phyloP scores from a whole-genome alignment of 202 grass and related monocot genomes.

The Musa balbisiana region DNA sequence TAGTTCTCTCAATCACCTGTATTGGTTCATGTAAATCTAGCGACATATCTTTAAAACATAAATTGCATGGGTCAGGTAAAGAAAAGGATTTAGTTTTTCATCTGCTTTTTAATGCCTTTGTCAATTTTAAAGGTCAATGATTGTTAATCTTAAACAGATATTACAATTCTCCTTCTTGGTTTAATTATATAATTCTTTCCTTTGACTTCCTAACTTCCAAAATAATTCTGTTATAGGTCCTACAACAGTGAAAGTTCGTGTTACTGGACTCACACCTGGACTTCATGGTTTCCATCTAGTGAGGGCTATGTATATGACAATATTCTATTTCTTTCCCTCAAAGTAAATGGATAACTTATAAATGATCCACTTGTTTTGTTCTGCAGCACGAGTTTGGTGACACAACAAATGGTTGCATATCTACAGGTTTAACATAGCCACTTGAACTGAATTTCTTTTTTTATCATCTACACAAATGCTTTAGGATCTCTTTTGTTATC shows the following conservation, averaged over 20 bases:
- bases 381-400: conserved; percentile 91
- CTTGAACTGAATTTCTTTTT: background rate
- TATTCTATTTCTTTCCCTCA: conserved; percentile 1
- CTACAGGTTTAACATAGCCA: conserved; percentile 48
- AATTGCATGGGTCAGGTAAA: too few species aligned
- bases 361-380: conserved; percentile 5
- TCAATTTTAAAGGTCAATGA: background rate
- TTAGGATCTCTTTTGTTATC: too few species aligned
- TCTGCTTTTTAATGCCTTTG: too few species aligned
- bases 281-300: conserved; percentile 83
- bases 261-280: conserved; percentile 75
- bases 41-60: too few species aligned
- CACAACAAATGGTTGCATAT: conserved; percentile 98
- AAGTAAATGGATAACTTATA: background rate
- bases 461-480: background rate
- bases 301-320: conserved; percentile 15
- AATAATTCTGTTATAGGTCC: conserved; percentile 42
- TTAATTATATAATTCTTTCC: background rate
- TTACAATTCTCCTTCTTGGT: background rate
- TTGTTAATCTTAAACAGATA: background rate
- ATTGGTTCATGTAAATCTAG: too few species aligned
- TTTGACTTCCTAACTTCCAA: background rate
- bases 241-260: conserved; percentile 54
- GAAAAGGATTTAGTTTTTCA: too few species aligned
- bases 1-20: too few species aligned